Percentiles rank a stretch among this genome's conserved stretches.
Conservation (phyloP, 2,329 filamentous ascomycete species). For the Diaporthe caulivora region DNA sequence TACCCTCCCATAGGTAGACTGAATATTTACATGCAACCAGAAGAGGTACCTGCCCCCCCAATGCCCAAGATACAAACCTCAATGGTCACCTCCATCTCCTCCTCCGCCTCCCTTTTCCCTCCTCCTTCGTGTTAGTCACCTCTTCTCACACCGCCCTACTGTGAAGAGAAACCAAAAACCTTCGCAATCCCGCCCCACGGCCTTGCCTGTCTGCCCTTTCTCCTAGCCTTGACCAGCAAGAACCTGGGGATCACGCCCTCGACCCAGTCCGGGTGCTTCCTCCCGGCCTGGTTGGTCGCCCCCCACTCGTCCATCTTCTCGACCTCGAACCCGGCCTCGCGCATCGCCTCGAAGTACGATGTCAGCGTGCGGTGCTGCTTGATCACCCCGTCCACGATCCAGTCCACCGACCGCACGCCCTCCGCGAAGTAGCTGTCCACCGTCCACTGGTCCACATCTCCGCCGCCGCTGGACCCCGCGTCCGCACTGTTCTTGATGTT, state of each 20-base stretch:
- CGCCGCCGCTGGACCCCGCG: constrained; percentile 27
- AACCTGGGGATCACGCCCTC: constrained; percentile 41
- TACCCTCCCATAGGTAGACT: neutral
- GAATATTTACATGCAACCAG: neutral
- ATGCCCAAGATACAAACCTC: neutral
- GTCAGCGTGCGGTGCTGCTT: constrained; percentile 62
- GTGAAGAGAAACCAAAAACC: constrained; percentile 27
- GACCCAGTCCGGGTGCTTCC: constrained; percentile 43
- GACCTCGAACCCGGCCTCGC: constrained; percentile 53
- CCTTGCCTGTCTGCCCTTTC: constrained; percentile 32
- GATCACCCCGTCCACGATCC: constrained; percentile 56
- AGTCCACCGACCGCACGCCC: constrained; percentile 54
- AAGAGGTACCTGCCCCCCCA: constrained; percentile 18
- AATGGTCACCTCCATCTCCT: neutral
- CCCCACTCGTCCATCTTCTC: constrained; percentile 55
- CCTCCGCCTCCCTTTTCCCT: neutral
- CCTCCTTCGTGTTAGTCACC: neutral
- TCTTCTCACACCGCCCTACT: constrained; percentile 5
- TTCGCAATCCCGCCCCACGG: constrained; percentile 8
- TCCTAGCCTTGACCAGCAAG: constrained; percentile 40
- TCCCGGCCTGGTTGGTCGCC: constrained; percentile 40
- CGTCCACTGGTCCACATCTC: constrained; percentile 54
- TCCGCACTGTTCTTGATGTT: neutral
- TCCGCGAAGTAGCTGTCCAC: constrained; percentile 57
- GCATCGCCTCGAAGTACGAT: constrained; percentile 54